Percentiles rank a stretch among this genome's conserved stretches.
These are phyloP conservation scores for Sporothrix protearum DNA, from an alignment of 2,329 filamentous ascomycete genomes.

Conservation along the genomic window DNA sequence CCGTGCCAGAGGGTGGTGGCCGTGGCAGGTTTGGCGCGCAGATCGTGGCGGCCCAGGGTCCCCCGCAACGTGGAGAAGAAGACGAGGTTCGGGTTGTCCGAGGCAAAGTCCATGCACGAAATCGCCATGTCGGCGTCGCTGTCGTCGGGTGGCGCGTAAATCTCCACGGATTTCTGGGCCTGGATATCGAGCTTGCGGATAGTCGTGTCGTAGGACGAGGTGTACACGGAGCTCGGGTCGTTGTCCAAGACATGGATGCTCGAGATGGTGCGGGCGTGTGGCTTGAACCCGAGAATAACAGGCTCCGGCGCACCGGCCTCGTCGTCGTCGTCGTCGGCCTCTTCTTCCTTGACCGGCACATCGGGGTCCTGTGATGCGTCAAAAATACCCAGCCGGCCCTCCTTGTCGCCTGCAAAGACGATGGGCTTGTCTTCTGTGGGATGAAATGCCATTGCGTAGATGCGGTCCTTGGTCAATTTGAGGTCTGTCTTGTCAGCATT, in stretches of 20 bases:
- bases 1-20: conserved; percentile 63
- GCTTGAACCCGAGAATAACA: conserved; percentile 83
- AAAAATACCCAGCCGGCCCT: conserved; percentile 85
- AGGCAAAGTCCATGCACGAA: conserved; percentile 76
- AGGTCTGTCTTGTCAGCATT: conserved; percentile 56
- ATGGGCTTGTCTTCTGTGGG: conserved; percentile 81
- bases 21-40: conserved; percentile 52
- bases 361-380: conserved; percentile 69
- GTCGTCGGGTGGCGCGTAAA: conserved; percentile 70
- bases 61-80: conserved; percentile 88
- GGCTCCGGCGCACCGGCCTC: conserved; percentile 69
- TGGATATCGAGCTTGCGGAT: conserved; percentile 82
- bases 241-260: conserved; percentile 73
- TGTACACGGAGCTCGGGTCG: conserved; percentile 72
- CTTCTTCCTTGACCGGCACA: conserved; percentile 48
- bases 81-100: conserved; percentile 66
- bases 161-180: conserved; percentile 73
- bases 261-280: conserved; percentile 83
- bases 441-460: conserved; percentile 86
- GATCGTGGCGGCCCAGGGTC: conserved; percentile 74
- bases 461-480: conserved; percentile 82
- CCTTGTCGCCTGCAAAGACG: conserved; percentile 90
- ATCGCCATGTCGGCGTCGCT: conserved; percentile 64
- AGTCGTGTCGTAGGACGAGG: conserved; percentile 88
- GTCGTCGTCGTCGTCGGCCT: conserved; percentile 60